Evolutionary conservation across 441 rosid species (phyloP).

Genomic region (Biscutella laevigata): DNA sequence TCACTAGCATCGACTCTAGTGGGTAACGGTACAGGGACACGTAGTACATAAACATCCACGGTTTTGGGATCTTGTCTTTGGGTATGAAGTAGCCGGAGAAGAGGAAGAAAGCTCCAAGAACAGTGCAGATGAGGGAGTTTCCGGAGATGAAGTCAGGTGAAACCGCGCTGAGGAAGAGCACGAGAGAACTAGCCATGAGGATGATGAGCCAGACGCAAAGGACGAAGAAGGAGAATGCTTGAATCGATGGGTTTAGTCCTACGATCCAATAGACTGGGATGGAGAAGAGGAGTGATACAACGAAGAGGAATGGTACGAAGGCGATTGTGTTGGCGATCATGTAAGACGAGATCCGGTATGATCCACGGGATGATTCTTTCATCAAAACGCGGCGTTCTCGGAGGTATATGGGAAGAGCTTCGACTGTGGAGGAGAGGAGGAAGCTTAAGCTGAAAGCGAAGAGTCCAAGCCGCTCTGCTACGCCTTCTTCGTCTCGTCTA

Average conservation of each 20-base stretch:
- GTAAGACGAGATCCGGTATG: constrained; percentile 53
- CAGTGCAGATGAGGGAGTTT: constrained; percentile 56
- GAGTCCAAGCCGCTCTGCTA: constrained; percentile 44
- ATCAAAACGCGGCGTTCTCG: constrained; percentile 54
- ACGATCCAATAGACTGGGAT: constrained; percentile 61
- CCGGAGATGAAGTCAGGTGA: constrained; percentile 62
- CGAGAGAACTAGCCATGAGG: constrained; percentile 59
- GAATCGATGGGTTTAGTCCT: constrained; percentile 43
- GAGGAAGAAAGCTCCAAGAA: constrained; percentile 54
- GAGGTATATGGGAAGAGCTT: constrained; percentile 61
- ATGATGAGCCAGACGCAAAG: constrained; percentile 53
- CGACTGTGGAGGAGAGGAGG: constrained; percentile 61
- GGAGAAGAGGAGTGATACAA: constrained; percentile 43
- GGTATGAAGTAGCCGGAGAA: constrained; percentile 72
- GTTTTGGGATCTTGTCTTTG: constrained; percentile 52
- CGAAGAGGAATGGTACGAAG: constrained; percentile 50
- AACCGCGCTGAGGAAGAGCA: constrained; percentile 52
- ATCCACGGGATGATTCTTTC: constrained; percentile 62
- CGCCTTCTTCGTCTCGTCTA: constrained; percentile 37
- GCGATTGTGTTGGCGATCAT: constrained; percentile 58
- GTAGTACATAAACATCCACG: constrained; percentile 65
- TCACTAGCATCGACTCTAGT: constrained; percentile 55
- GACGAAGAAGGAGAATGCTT: constrained; percentile 40
- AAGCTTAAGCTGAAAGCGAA: constrained; percentile 63
- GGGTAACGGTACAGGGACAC: constrained; percentile 57